phyloP scores from a whole-genome alignment of 2,329 filamentous ascomycete genomes.

The Alternaria atra region DNA sequence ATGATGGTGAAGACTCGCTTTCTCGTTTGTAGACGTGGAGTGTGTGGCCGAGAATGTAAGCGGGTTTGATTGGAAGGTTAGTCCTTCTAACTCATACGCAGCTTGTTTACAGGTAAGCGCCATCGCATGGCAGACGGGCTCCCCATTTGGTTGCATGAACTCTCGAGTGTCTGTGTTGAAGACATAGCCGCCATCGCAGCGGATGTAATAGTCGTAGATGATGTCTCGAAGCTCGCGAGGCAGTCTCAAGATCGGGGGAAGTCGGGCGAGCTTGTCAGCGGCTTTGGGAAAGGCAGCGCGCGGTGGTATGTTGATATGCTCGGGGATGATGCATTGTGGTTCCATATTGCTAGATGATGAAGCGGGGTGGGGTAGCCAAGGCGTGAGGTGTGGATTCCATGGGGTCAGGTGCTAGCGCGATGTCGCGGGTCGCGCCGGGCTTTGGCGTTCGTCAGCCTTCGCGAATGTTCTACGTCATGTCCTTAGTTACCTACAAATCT shows the following conservation, averaged over 20 bases:
- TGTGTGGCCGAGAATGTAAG: not conserved
- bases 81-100: not conserved
- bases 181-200: constrained; percentile 13
- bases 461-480: constrained; percentile 29
- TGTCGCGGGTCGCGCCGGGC: constrained; percentile 11
- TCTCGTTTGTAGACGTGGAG: not conserved
- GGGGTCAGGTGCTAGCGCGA: constrained; percentile 37
- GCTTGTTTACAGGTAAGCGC: not conserved
- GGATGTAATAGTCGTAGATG: constrained; percentile 18
- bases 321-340: not conserved
- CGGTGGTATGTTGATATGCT: not conserved
- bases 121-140: not conserved
- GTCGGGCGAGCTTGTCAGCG: too few species aligned
- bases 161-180: not conserved
- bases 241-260: not conserved
- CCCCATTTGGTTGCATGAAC: not conserved
- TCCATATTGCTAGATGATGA: not conserved
- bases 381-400: not conserved
- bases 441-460: constrained; percentile 14
- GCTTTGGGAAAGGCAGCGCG: too few species aligned
- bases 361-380: too few species aligned
- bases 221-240: constrained; percentile 21
- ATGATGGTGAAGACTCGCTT: not conserved
- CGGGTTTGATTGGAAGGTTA: not conserved
- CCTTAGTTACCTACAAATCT: not conserved